Percentiles rank a stretch among this genome's conserved stretches.
Evolutionary conservation across 2,329 filamentous ascomycete genomes (phyloP).

Genomic region (Cladosporium phlei): DNA sequence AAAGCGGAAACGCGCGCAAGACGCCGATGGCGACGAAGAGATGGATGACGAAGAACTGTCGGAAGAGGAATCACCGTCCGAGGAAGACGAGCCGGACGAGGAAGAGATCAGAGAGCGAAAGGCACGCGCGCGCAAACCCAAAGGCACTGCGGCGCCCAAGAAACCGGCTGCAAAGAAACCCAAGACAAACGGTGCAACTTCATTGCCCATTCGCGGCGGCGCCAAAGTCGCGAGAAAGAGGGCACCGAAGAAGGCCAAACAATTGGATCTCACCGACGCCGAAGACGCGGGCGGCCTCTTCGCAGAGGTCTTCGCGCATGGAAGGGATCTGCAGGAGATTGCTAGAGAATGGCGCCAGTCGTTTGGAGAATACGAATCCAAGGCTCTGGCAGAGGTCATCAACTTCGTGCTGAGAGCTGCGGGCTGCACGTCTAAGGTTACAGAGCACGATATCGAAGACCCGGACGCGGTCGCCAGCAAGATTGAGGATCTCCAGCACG

Average conservation of each 20-base stretch:
- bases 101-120: conserved; percentile 33
- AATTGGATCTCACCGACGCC: conserved; percentile 48
- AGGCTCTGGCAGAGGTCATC: conserved; percentile 54
- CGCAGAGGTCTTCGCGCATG: conserved; percentile 56
- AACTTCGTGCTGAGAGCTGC: conserved; percentile 63
- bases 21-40: conserved; percentile 30
- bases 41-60: conserved; percentile 33
- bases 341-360: conserved; percentile 54
- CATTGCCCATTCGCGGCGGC: conserved; percentile 54
- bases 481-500: conserved; percentile 78
- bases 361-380: conserved; percentile 53
- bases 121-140: conserved; percentile 23
- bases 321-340: conserved; percentile 51
- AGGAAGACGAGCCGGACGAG: conserved; percentile 30
- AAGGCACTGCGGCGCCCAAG: conserved; percentile 27
- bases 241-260: conserved; percentile 47
- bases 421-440: conserved; percentile 75
- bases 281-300: conserved; percentile 54
- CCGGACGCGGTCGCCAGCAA: conserved; percentile 78
- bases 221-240: conserved; percentile 35
- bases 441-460: conserved; percentile 79
- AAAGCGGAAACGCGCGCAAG: conserved; percentile 46
- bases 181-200: conserved; percentile 49
- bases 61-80: conserved; percentile 31
- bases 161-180: conserved; percentile 49